A percentile compares a stretch with the other conserved stretches of the same genome.
Evolutionary conservation across 2,329 filamentous ascomycete species (phyloP).

Genomic region (Chrysoporthe deuterocubensis): DNA sequence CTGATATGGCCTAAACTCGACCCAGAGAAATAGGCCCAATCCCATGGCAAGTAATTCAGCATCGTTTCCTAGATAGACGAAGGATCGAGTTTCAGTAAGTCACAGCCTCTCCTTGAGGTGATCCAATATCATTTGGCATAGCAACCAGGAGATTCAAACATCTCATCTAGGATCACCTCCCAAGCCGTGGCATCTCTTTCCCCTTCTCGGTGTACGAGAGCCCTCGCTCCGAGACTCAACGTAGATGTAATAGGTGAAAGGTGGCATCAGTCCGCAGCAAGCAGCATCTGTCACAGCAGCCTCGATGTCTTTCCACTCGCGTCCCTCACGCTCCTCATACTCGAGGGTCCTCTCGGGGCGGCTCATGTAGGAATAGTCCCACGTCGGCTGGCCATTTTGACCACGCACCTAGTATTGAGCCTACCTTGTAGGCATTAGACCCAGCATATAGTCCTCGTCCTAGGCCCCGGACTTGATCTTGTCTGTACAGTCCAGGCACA

Average conservation of each 20-base stretch:
- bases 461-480: not conserved
- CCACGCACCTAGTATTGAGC: not conserved
- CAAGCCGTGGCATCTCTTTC: not conserved
- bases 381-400: not conserved
- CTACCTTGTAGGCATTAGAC: not conserved
- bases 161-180: not conserved
- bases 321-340: not conserved
- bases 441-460: conserved; percentile 8
- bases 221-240: not conserved
- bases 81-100: not conserved
- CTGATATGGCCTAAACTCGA: not conserved
- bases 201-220: not conserved
- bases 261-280: not conserved
- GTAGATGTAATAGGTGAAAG: not conserved
- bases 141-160: not conserved
- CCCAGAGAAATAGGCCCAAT: not conserved
- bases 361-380: conserved; percentile 2
- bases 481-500: not conserved
- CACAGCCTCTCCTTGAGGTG: not conserved
- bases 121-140: not conserved
- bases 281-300: not conserved
- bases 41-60: not conserved
- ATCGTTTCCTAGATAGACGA: not conserved
- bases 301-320: not conserved
- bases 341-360: not conserved